phyloP scores from a whole-genome alignment of 2,329 filamentous ascomycete species.

The Microascus cirrosus region DNA sequence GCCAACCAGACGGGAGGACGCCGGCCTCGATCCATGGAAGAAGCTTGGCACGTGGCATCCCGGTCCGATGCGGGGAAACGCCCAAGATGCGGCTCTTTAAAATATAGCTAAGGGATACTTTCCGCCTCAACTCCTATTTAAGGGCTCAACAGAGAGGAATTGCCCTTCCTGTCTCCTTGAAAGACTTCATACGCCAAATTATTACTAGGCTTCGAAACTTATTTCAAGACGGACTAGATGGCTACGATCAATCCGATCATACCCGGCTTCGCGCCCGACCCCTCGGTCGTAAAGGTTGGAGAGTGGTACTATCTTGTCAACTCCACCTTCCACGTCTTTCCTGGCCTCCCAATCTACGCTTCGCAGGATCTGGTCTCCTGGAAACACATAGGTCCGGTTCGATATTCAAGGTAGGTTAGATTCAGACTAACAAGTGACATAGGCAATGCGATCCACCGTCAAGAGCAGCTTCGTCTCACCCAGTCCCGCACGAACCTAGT shows the following conservation, averaged over 20 bases:
- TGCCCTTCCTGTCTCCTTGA: no score
- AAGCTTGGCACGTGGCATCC: background rate
- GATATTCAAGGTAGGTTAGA: background rate
- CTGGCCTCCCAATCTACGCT: slow-evolving; percentile 31
- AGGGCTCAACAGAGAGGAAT: no score
- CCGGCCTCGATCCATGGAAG: background rate
- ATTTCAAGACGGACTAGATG: background rate
- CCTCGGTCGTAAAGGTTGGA: slow-evolving; percentile 15
- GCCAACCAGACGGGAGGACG: background rate
- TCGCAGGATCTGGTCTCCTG: slow-evolving; percentile 20
- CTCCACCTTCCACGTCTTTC: slow-evolving; percentile 48
- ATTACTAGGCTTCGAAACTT: no score
- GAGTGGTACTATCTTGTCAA: slow-evolving; percentile 29
- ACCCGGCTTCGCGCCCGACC: slow-evolving; percentile 20
- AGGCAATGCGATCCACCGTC: slow-evolving; percentile 9
- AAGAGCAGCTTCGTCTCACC: slow-evolving; percentile 4
- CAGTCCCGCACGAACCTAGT: slow-evolving; percentile 5
- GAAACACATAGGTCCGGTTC: slow-evolving; percentile 14
- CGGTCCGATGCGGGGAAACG: background rate
- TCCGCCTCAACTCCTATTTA: no score
- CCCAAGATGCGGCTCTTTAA: background rate
- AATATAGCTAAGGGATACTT: no score
- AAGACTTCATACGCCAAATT: no score
- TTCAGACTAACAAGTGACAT: background rate
- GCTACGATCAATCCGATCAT: slow-evolving; percentile 15